phyloP scores from a whole-genome alignment of 306 rosid species.

The Glycine latifolia region DNA sequence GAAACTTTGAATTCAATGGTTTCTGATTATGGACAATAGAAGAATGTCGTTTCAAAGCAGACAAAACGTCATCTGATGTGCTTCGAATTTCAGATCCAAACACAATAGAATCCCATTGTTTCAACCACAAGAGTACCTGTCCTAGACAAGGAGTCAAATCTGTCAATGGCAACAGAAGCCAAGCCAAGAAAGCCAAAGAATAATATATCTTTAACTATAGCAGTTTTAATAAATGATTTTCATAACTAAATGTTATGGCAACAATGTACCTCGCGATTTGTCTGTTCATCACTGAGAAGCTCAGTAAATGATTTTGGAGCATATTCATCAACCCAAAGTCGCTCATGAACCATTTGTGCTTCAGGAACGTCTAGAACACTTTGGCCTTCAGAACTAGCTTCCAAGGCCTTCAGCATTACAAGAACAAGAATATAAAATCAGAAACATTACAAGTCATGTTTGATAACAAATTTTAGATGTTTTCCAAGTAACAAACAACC shows the following conservation, averaged over 20 bases:
- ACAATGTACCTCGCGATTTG: conserved; percentile 87
- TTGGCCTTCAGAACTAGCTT: conserved; percentile 69
- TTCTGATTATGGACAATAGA: conserved; percentile 70
- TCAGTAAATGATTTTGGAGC: conserved; percentile 88
- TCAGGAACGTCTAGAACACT: conserved; percentile 61
- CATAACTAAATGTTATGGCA: conserved; percentile 13
- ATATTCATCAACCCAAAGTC: conserved; percentile 98
- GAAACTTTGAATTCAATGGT: conserved; percentile 60
- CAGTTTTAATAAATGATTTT: conserved; percentile 6
- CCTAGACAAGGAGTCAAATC: conserved; percentile 38
- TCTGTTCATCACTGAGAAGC: conserved; percentile 97
- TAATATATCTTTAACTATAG: conserved; percentile 14
- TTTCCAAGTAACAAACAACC: conserved; percentile 27
- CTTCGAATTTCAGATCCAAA: conserved; percentile 89
- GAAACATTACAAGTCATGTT: conserved; percentile 23
- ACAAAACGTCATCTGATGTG: conserved; percentile 84
- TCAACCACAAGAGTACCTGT: conserved; percentile 94
- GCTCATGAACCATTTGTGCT: conserved; percentile 60
- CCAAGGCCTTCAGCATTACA: conserved; percentile 62
- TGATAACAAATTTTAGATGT: conserved; percentile 19
- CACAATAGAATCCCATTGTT: conserved; percentile 92
- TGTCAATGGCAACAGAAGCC: conserved; percentile 31
- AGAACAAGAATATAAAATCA: conserved; percentile 30
- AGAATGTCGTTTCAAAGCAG: conserved; percentile 89
- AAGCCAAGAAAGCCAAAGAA: conserved; percentile 36